A percentile compares a stretch with the other conserved stretches of the same genome.
Evolutionary conservation across 2,329 filamentous ascomycete species (phyloP).

Genomic region (Cercospora berteroae): DNA sequence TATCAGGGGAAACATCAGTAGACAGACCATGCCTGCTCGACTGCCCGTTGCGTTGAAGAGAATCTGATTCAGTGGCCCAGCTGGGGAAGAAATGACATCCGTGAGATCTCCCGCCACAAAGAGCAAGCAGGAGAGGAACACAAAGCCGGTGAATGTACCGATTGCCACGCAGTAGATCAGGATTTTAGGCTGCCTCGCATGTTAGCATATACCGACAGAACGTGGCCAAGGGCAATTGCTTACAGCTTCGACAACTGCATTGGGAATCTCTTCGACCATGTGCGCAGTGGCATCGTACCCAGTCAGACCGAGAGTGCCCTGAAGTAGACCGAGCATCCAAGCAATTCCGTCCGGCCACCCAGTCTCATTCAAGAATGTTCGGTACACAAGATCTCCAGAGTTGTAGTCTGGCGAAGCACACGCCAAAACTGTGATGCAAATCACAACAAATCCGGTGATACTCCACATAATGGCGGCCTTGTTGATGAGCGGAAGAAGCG

Average conservation of each 20-base stretch:
- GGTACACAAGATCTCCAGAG: conserved; percentile 63
- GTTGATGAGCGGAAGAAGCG: conserved; percentile 63
- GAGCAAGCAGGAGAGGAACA: conserved; percentile 39
- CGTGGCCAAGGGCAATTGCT: not conserved
- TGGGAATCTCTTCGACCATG: conserved; percentile 45
- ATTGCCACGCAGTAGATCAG: conserved; percentile 41
- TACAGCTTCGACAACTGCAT: conserved; percentile 35
- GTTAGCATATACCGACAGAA: not conserved
- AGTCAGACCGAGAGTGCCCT: conserved; percentile 39
- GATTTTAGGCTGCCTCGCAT: conserved; percentile 32
- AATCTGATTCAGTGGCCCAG: conserved; percentile 38
- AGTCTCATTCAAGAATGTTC: conserved; percentile 61
- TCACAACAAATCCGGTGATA: conserved; percentile 65
- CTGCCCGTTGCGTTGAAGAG: conserved; percentile 38
- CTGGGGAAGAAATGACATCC: conserved; percentile 34
- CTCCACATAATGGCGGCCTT: conserved; percentile 71
- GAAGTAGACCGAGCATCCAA: conserved; percentile 46
- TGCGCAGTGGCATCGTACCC: conserved; percentile 56
- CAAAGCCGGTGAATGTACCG: conserved; percentile 39
- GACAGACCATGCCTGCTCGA: conserved; percentile 37
- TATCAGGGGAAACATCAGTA: conserved; percentile 39
- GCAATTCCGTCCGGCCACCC: conserved; percentile 42
- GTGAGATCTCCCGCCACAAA: conserved; percentile 38
- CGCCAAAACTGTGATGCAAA: conserved; percentile 66
- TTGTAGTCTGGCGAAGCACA: conserved; percentile 66